These are phyloP conservation scores for Fistulinella prunicolor DNA, from an alignment of 768 basidiomycete genomes.

Conservation along the genomic window DNA sequence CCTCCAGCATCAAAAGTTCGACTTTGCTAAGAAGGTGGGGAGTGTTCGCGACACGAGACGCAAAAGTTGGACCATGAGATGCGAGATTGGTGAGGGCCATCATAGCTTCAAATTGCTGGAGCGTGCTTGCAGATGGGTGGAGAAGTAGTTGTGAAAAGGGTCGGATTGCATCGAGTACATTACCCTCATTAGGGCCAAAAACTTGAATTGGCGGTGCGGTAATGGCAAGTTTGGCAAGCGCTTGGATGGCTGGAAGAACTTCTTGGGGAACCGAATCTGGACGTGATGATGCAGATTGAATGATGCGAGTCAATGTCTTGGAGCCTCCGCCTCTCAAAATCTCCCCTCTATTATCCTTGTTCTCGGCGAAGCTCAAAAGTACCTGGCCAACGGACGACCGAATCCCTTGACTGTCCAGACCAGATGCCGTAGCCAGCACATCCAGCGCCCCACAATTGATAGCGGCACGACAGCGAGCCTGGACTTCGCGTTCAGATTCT, in stretches of 20 bases:
- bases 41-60: constrained; percentile 61
- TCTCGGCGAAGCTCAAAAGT: constrained; percentile 70
- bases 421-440: constrained; percentile 56
- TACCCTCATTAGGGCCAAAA: constrained; percentile 80
- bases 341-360: constrained; percentile 71
- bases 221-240: constrained; percentile 89
- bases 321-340: constrained; percentile 78
- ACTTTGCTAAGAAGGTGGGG: constrained; percentile 61
- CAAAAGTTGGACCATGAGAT: constrained; percentile 64
- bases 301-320: constrained; percentile 58
- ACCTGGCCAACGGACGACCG: constrained; percentile 57
- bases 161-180: constrained; percentile 77
- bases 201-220: constrained; percentile 88
- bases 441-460: constrained; percentile 62
- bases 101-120: constrained; percentile 88
- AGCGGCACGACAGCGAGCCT: constrained; percentile 52
- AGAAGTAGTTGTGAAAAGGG: constrained; percentile 75
- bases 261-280: constrained; percentile 24
- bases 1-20: constrained; percentile 76
- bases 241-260: constrained; percentile 68
- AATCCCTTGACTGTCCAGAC: constrained; percentile 62
- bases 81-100: constrained; percentile 98
- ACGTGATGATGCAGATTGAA: constrained; percentile 44
- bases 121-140: constrained; percentile 60
- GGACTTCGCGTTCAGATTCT: constrained; percentile 69